Evolutionary conservation across 768 basidiomycete genomes (phyloP).

Genomic region (Termitomyces sp.): DNA sequence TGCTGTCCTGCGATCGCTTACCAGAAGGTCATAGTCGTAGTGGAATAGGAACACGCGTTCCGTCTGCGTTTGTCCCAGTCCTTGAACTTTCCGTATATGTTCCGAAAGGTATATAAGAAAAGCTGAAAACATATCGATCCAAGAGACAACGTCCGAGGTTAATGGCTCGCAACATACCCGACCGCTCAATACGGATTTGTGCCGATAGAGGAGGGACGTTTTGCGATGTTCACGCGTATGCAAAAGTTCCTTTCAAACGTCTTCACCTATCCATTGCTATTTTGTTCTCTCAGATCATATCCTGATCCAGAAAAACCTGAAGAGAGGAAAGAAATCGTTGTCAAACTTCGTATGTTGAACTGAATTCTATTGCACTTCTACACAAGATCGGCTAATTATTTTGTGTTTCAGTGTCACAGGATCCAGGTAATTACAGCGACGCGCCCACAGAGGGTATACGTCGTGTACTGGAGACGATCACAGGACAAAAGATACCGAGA

Average conservation of each 20-base stretch:
- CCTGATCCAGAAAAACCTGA: constrained; percentile 58
- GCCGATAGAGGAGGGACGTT: constrained; percentile 91
- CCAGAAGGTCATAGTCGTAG: background rate
- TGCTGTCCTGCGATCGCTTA: background rate
- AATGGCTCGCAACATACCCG: constrained; percentile 37
- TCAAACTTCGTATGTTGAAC: constrained; percentile 74
- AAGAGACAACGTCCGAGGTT: background rate
- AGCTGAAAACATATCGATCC: background rate
- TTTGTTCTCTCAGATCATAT: constrained; percentile 49
- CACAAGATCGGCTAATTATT: background rate
- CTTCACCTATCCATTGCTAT: background rate
- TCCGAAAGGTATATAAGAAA: constrained; percentile 9
- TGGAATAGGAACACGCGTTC: background rate
- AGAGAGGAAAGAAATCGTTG: constrained; percentile 73
- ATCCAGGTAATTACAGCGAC: constrained; percentile 82
- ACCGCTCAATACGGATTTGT: constrained; percentile 78
- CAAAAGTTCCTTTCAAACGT: constrained; percentile 9
- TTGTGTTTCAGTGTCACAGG: constrained; percentile 66
- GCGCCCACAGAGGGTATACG: constrained; percentile 94
- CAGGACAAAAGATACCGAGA: constrained; percentile 61
- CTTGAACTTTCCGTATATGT: constrained; percentile 10
- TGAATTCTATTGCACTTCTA: background rate
- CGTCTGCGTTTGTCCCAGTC: background rate
- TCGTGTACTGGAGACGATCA: constrained; percentile 74
- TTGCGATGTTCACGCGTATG: constrained; percentile 82